Evolutionary conservation across 225 moss, liverwort and hornwort species (phyloP).

Genomic region (Thuidium tamariscinum): DNA sequence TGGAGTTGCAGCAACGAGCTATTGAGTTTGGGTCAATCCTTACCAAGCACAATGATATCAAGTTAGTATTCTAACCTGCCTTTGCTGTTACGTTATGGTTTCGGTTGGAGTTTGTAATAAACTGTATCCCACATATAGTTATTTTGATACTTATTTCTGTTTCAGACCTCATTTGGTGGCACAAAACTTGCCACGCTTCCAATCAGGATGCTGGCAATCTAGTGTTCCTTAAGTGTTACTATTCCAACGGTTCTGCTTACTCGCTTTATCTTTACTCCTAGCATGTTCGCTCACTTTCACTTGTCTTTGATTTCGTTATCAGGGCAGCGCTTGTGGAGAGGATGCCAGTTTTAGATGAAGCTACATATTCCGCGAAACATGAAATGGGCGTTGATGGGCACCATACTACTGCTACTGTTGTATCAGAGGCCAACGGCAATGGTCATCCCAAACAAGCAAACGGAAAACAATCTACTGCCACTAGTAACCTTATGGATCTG

Average conservation of each 20-base stretch:
- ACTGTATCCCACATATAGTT: not conserved
- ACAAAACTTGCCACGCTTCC: not conserved
- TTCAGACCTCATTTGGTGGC: not conserved
- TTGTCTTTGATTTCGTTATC: constrained; percentile 1
- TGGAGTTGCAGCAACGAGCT: constrained; percentile 94
- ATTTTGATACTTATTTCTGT: not conserved
- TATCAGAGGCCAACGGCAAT: constrained; percentile 42
- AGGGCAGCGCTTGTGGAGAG: constrained; percentile 75
- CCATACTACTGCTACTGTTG: constrained; percentile 23
- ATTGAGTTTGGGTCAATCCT: constrained; percentile 91
- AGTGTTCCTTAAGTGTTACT: not conserved
- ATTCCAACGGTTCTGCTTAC: not conserved
- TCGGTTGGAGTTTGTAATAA: not conserved
- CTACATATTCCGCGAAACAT: constrained; percentile 66
- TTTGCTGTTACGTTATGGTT: not conserved
- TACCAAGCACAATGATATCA: constrained; percentile 69
- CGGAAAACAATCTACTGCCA: constrained; percentile 21
- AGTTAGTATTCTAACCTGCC: constrained; percentile 27
- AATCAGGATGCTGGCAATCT: not conserved
- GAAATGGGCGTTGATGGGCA: constrained; percentile 68
- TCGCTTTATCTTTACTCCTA: not conserved
- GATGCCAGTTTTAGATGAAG: constrained; percentile 90
- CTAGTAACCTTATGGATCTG: constrained; percentile 35
- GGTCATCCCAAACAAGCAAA: constrained; percentile 53
- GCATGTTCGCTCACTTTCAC: not conserved